Percentiles rank a stretch among this genome's conserved stretches.
phyloP scores from a whole-genome alignment of 2,329 filamentous ascomycete genomes.

The Teratosphaeria pseudoeucalypti region DNA sequence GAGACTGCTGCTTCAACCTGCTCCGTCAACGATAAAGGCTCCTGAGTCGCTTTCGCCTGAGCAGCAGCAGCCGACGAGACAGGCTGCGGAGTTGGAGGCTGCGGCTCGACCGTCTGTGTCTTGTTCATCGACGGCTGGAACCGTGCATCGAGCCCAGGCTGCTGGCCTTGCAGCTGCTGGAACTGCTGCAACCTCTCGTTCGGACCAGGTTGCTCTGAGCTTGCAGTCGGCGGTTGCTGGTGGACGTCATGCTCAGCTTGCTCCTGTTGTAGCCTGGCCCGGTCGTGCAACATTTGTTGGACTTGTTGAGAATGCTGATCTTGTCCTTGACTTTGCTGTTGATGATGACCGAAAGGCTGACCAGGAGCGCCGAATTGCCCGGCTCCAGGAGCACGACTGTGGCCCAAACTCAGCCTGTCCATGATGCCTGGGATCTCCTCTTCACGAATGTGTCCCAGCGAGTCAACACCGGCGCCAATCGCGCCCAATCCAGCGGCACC shows the following conservation, averaged over 20 bases:
- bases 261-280: constrained; percentile 50
- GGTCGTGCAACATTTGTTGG: constrained; percentile 50
- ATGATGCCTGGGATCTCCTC: constrained; percentile 60
- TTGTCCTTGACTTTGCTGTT: constrained; percentile 19
- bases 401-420: constrained; percentile 50
- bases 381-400: constrained; percentile 25
- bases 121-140: constrained; percentile 12
- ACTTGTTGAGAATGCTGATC: constrained; percentile 29
- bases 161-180: constrained; percentile 55
- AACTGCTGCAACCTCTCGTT: constrained; percentile 74
- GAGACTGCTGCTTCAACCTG: constrained; percentile 69
- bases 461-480: constrained; percentile 35
- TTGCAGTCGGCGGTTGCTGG: constrained; percentile 32
- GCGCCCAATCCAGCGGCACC: constrained; percentile 32
- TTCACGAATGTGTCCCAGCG: constrained; percentile 44
- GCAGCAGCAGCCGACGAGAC: constrained; percentile 8
- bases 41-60: constrained; percentile 18
- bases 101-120: constrained; percentile 5
- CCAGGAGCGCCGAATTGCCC: constrained; percentile 36
- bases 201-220: constrained; percentile 30
- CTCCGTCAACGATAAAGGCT: constrained; percentile 63
- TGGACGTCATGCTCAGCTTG: constrained; percentile 45
- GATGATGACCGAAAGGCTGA: constrained; percentile 36
- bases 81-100: constrained; percentile 13
- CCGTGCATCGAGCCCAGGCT: constrained; percentile 8